Conservation (phyloP, 2,329 filamentous ascomycete species). For the Ascochyta rabiei region DNA sequence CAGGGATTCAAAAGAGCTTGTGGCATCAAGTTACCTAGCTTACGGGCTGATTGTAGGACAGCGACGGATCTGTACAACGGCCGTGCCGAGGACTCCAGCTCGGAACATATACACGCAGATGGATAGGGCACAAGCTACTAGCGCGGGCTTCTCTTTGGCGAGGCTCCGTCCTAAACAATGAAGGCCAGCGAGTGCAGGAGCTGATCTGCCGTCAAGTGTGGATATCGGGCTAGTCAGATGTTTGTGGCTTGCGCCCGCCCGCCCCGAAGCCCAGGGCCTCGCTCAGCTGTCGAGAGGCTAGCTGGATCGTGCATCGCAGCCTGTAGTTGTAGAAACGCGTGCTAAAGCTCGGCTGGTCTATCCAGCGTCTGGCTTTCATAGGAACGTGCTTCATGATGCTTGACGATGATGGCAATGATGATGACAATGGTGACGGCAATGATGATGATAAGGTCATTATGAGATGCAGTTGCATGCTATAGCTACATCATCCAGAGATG, state of each 20-base stretch:
- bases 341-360: background rate
- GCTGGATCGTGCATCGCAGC: constrained; percentile 13
- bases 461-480: background rate
- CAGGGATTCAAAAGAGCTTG: constrained; percentile 15
- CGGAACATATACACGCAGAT: constrained; percentile 26
- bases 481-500: background rate
- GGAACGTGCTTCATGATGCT: constrained; percentile 4
- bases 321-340: constrained; percentile 7
- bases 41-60: constrained; percentile 29
- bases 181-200: constrained; percentile 23
- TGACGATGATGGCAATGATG: constrained; percentile 10
- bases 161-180: constrained; percentile 30
- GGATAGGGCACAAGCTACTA: constrained; percentile 25
- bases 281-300: constrained; percentile 24
- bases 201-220: constrained; percentile 21
- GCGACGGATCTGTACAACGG: constrained; percentile 28
- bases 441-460: background rate
- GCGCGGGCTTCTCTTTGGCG: constrained; percentile 30
- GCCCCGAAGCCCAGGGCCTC: constrained; percentile 22
- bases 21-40: constrained; percentile 32
- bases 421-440: no score
- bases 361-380: constrained; percentile 8
- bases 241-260: constrained; percentile 33
- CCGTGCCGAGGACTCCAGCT: constrained; percentile 29
- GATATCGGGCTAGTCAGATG: constrained; percentile 10